Percentiles rank a stretch among this genome's conserved stretches.
Evolutionary conservation across 306 rosid species (phyloP).

Genomic region (Citrullus colocynthis): DNA sequence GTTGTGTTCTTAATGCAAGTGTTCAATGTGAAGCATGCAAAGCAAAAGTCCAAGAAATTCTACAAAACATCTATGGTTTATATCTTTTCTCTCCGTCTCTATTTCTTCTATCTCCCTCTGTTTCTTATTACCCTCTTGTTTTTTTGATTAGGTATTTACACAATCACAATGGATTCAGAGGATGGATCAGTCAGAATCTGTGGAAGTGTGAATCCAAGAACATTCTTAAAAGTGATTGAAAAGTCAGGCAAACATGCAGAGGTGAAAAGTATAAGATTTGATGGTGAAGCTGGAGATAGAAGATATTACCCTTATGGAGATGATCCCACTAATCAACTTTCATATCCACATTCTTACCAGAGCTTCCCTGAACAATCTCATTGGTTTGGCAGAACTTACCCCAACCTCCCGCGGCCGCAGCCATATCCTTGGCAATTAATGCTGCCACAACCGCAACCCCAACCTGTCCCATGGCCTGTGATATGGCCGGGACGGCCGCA

Average conservation of each 20-base stretch:
- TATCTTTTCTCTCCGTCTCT: background rate
- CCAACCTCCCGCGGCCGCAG: background rate
- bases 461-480: background rate
- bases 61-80: slow-evolving; percentile 23
- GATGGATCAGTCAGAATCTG: slow-evolving; percentile 20
- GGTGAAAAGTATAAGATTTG: slow-evolving; percentile 19
- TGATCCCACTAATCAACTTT: background rate
- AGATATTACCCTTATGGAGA: slow-evolving; percentile 8
- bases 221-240: slow-evolving; percentile 16
- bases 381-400: background rate
- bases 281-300: slow-evolving; percentile 24
- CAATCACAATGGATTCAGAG: slow-evolving; percentile 22
- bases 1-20: slow-evolving; percentile 27
- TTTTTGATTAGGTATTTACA: slow-evolving; percentile 12
- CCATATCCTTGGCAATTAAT: background rate
- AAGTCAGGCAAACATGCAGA: slow-evolving; percentile 26
- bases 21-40: slow-evolving; percentile 27
- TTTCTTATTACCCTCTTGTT: background rate
- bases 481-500: background rate
- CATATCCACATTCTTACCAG: background rate
- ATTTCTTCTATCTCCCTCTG: background rate
- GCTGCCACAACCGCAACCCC: background rate
- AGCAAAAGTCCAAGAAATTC: slow-evolving; percentile 18
- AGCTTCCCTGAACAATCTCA: slow-evolving; percentile 11
- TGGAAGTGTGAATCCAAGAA: slow-evolving; percentile 27